Evolutionary conservation across 768 basidiomycete genomes (phyloP).

Genomic region (Boletales sp.): DNA sequence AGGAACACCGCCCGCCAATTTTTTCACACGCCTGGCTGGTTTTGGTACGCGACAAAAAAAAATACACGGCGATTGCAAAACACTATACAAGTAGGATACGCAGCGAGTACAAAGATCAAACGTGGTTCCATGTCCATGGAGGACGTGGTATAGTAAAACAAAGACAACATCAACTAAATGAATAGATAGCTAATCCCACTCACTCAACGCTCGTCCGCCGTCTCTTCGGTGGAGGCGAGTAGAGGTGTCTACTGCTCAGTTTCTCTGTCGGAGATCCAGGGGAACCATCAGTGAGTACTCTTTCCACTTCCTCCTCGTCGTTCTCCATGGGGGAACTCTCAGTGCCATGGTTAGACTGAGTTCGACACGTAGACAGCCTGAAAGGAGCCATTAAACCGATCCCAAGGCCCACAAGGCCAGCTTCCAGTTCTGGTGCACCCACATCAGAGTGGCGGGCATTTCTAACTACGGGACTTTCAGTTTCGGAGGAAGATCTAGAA

Average conservation of each 20-base stretch:
- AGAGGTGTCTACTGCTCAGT: slow-evolving; percentile 15
- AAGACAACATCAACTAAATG: slow-evolving; percentile 11
- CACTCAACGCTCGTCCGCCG: slow-evolving; percentile 38
- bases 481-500: slow-evolving; percentile 24
- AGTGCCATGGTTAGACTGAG: slow-evolving; percentile 12
- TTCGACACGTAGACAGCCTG: slow-evolving; percentile 39
- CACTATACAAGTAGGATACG: slow-evolving; percentile 33
- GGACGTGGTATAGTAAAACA: slow-evolving; percentile 11
- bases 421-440: slow-evolving; percentile 29
- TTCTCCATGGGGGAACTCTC: slow-evolving; percentile 17
- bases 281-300: slow-evolving; percentile 21
- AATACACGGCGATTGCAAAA: slow-evolving; percentile 29
- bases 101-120: slow-evolving; percentile 9
- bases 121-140: slow-evolving; percentile 2
- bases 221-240: slow-evolving; percentile 48
- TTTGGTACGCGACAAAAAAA: slow-evolving; percentile 14
- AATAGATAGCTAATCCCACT: slow-evolving; percentile 24
- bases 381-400: slow-evolving; percentile 53
- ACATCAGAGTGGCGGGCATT: slow-evolving; percentile 22
- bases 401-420: slow-evolving; percentile 36
- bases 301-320: slow-evolving; percentile 35
- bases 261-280: slow-evolving; percentile 21
- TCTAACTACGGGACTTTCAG: slow-evolving; percentile 52
- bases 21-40: slow-evolving; percentile 21
- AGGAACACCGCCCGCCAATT: slow-evolving; percentile 13